Percentiles rank a stretch among this genome's conserved stretches.
phyloP scores from a whole-genome alignment of 768 basidiomycete genomes.

The Kwoniella newhampshirensis region DNA sequence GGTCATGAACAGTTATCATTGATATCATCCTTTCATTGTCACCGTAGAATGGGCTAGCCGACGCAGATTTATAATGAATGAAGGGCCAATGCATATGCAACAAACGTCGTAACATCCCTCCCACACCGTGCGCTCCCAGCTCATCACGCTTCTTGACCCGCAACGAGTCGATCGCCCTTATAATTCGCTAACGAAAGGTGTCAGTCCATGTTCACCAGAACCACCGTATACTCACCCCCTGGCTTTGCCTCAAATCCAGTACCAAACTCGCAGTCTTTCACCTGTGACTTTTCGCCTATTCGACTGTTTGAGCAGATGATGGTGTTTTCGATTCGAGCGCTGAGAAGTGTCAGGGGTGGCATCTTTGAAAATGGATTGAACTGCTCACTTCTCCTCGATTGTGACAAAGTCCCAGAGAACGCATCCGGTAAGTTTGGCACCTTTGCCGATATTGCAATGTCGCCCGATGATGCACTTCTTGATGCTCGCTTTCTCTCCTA shows the following conservation, averaged over 20 bases:
- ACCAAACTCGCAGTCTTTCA: slow-evolving; percentile 55
- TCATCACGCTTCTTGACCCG: slow-evolving; percentile 31
- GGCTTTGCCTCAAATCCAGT: slow-evolving; percentile 50
- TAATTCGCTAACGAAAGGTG: slow-evolving; percentile 22
- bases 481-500: slow-evolving; percentile 75
- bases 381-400: slow-evolving; percentile 77
- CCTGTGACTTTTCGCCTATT: slow-evolving; percentile 51
- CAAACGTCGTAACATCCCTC: too few species aligned
- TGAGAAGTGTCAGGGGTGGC: slow-evolving; percentile 10
- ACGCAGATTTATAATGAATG: too few species aligned
- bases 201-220: background rate
- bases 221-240: slow-evolving; percentile 37
- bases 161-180: slow-evolving; percentile 44
- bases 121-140: too few species aligned
- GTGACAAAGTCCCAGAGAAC: slow-evolving; percentile 86
- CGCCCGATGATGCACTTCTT: slow-evolving; percentile 76
- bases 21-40: too few species aligned
- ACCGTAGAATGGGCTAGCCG: too few species aligned
- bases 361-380: slow-evolving; percentile 3
- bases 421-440: slow-evolving; percentile 78
- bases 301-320: slow-evolving; percentile 52
- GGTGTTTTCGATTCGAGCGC: slow-evolving; percentile 52
- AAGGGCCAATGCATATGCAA: too few species aligned
- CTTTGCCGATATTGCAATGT: slow-evolving; percentile 80
- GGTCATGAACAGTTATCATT: too few species aligned